Evolutionary conservation across 2,329 filamentous ascomycete genomes (phyloP).

Genomic region (Sporothrix inflata): DNA sequence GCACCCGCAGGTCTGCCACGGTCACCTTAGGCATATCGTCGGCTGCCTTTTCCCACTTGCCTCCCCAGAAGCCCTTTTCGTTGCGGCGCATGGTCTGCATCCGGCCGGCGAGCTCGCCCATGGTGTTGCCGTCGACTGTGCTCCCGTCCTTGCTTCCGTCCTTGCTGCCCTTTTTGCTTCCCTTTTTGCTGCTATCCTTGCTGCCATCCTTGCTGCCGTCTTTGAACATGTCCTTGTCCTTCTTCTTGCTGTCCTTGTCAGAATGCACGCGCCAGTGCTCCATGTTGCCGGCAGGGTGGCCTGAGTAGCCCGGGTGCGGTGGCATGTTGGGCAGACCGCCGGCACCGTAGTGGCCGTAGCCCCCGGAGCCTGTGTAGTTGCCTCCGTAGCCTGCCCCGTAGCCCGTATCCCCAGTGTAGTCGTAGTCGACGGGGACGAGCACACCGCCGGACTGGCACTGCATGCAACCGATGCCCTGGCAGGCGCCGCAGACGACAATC

Average conservation of each 20-base stretch:
- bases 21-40: background rate
- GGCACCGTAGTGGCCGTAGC: slow-evolving; percentile 4
- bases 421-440: slow-evolving; percentile 3
- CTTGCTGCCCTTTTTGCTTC: background rate
- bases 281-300: slow-evolving; percentile 26
- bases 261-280: slow-evolving; percentile 20
- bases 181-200: background rate
- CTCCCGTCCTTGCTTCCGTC: background rate
- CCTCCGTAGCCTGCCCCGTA: background rate
- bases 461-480: slow-evolving; percentile 2
- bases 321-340: background rate
- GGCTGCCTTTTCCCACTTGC: slow-evolving; percentile 4
- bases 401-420: background rate
- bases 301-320: slow-evolving; percentile 16
- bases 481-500: background rate
- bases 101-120: slow-evolving; percentile 12
- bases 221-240: background rate
- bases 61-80: slow-evolving; percentile 11
- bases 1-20: background rate
- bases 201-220: background rate
- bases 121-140: background rate
- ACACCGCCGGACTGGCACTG: background rate
- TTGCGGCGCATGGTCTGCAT: slow-evolving; percentile 17
- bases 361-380: background rate
- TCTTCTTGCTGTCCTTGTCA: background rate